phyloP scores from a whole-genome alignment of 352 stramenopile genomes.

The Phytophthora nicotianae region DNA sequence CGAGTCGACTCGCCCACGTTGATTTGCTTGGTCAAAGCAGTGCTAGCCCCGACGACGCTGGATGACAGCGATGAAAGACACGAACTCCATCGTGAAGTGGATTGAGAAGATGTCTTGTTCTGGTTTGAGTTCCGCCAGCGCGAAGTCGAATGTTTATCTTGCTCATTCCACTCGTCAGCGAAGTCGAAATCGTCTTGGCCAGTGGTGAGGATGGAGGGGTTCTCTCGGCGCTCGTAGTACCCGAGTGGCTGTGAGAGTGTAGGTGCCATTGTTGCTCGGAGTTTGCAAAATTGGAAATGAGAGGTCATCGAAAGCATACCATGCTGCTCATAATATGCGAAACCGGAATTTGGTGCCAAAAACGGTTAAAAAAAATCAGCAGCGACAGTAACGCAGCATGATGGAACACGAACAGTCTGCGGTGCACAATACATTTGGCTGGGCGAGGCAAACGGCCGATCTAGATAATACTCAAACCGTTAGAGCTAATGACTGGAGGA shows the following conservation, averaged over 20 bases:
- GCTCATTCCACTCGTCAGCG: slow-evolving; percentile 25
- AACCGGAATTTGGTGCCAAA: slow-evolving; percentile 5
- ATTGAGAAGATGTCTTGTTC: slow-evolving; percentile 8
- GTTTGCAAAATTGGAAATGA: slow-evolving; percentile 30
- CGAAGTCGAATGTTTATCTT: neutral
- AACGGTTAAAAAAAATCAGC: slow-evolving; percentile 37
- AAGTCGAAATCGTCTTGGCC: slow-evolving; percentile 24
- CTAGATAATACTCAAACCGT: too few species aligned
- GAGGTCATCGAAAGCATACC: neutral
- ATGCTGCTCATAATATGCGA: neutral
- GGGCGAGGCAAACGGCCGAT: neutral
- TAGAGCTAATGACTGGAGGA: neutral
- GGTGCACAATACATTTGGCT: slow-evolving; percentile 11
- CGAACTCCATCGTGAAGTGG: slow-evolving; percentile 16
- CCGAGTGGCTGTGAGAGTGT: slow-evolving; percentile 11
- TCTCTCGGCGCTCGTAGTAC: slow-evolving; percentile 19
- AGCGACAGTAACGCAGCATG: slow-evolving; percentile 26
- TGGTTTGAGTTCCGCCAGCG: slow-evolving; percentile 29
- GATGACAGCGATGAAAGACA: slow-evolving; percentile 29
- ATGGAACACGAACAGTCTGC: slow-evolving; percentile 9
- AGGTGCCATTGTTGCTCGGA: slow-evolving; percentile 14
- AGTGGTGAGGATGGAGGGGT: slow-evolving; percentile 29
- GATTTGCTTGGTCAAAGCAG: slow-evolving; percentile 27
- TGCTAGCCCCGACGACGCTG: slow-evolving; percentile 16
- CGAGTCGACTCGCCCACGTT: slow-evolving; percentile 23